Conservation (phyloP, 1,284 basidiomycete genomes). For the Uromyces viciae-fabae region DNA sequence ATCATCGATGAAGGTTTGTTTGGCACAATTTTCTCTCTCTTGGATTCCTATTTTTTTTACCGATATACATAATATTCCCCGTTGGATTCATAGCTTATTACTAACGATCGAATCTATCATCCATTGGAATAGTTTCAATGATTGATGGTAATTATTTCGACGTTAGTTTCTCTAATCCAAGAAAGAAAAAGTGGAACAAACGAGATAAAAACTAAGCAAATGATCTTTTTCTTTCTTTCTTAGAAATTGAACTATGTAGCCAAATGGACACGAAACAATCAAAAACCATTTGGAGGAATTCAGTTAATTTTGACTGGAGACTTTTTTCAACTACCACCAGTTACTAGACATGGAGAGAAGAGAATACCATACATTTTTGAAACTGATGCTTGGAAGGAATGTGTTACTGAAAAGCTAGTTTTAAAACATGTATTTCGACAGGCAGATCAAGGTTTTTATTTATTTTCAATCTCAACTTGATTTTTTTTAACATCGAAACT, state of each 20-base stretch:
- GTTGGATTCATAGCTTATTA: too few species aligned
- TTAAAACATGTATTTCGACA: constrained; percentile 81
- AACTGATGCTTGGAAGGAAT: constrained; percentile 73
- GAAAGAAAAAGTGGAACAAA: constrained; percentile 57
- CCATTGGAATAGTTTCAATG: constrained; percentile 76
- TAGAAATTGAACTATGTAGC: constrained; percentile 21
- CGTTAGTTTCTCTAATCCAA: constrained; percentile 59
- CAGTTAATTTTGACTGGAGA: constrained; percentile 90
- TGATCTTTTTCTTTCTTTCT: constrained; percentile 57
- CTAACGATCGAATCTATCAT: background rate
- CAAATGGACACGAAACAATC: background rate
- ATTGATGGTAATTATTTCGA: constrained; percentile 89
- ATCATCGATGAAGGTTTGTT: constrained; percentile 87
- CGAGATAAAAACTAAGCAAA: constrained; percentile 88
- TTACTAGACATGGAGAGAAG: constrained; percentile 58
- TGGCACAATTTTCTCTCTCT: background rate
- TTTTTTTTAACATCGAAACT: constrained; percentile 47
- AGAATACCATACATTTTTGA: constrained; percentile 73
- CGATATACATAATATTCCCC: too few species aligned
- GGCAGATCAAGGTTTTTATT: constrained; percentile 57
- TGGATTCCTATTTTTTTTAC: constrained; percentile 23
- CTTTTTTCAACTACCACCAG: constrained; percentile 94
- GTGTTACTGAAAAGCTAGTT: constrained; percentile 73
- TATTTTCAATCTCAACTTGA: background rate
- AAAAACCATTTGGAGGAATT: constrained; percentile 47